Evolutionary conservation across 2,329 filamentous ascomycete species (phyloP), one percentile per base, ranked within the genome.

Genomic region (Thermoascus crustaceus): DNA sequence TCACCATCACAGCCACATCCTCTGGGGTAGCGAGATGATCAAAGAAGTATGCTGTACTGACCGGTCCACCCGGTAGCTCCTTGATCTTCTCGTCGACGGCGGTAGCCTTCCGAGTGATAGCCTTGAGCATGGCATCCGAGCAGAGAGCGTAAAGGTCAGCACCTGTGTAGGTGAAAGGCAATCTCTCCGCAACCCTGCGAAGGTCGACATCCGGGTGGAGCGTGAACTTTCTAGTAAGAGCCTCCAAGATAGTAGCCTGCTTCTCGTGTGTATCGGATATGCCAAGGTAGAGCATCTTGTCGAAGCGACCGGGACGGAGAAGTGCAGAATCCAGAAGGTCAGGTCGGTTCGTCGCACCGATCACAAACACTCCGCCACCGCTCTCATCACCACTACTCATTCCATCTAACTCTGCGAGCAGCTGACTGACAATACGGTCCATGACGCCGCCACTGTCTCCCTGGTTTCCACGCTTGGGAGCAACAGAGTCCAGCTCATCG

Each of bases 61-160:
- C 75, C 4, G 72, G 67, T 14, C 58, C 68, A 34, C 56, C 50
- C 27, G 69, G 64, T 31, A 94, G 69, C 4, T 72, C 69, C 14
- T 74, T 73, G 46, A 98, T 83, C 60, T 91, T 91, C 33, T 76
- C 71, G 57, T 98, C 91, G 2, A 96, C 88, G 2, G 76, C 71
- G 1, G 78, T 75, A 2, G 91, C 87, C 55, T 93, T 85, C 4
- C 91, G 79, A 2, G 91, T 98, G 39, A 98, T 89, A 13, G 91
- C 91, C 61, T 98, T 96, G 48, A 98, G 81, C 91, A 98, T 98
- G 34, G 91, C 87, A 60, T 98, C 91, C 27, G 87, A 94, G 67
- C 89, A 96, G 13, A 98, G 73, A 1, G 91, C 91, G 62, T 98
- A 98, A 55, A 98, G 81, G 64, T 98, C 91, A 43, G 91, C 91